Evolutionary conservation across 306 rosid genomes (phyloP), one percentile per base, ranked within the genome.

Genomic region (Abrus pulchellus): DNA sequence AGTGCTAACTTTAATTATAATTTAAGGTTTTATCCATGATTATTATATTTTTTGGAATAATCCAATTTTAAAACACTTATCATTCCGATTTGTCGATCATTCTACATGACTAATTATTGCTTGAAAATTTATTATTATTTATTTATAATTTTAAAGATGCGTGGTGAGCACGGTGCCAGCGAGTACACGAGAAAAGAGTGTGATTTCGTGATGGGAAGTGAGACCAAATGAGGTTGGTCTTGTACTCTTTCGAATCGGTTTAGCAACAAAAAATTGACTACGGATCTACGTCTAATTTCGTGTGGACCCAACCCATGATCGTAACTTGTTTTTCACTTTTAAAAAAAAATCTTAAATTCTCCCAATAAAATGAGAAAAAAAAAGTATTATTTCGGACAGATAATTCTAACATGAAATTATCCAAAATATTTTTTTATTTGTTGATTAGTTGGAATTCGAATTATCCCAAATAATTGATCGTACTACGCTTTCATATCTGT

Each of bases 151-250:
- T 20, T 10, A 1, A 10, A 61, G 68, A 61, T 54, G 54, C 82
- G 79, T 68, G 70, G 12, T 28, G 14, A 13, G 20, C 49, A 36
- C 78, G 86, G 40, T 20, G 20, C 60, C 60, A 12, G 20, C 9
- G 1, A 10, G 9, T 44, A 59, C 82, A 54, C 65, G 86, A 30
- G 64, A 53, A 49, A 63, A 60, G 63, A n/a, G 68, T 56, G 62
- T 48, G 74, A 40, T 57, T 79, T 63, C 38, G 80, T 41, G 69
- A 13, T 28, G 74, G 80, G 33, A 75, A 80, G 20, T 9, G 50
- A 40, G 47, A 65, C 56, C 72, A 78, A 80, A 12, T 64, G 63
- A 84, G 12, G 43, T 47, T 53, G 45, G 56, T 44, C 71, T 30
- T 63, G 10, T 2, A 4, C 38, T 13, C 30, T 7, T 59, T 34